Evolutionary conservation across 1,284 basidiomycete species (phyloP).

Genomic region (Ganoderma boninense): DNA sequence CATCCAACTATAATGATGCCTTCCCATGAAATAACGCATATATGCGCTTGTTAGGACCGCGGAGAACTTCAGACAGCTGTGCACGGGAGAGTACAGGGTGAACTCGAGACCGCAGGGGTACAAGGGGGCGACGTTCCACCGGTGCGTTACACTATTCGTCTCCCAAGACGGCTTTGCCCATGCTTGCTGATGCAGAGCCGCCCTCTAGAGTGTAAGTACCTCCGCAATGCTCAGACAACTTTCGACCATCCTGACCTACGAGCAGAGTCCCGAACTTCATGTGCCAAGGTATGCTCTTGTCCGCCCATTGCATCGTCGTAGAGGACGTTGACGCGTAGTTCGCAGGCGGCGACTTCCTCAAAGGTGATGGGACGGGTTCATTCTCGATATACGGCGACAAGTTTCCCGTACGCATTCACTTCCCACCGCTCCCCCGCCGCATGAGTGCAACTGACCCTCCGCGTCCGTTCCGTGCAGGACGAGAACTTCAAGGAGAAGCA

Average conservation of each 20-base stretch:
- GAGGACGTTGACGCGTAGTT: not conserved
- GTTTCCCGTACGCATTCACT: constrained; percentile 70
- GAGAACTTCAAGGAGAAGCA: constrained; percentile 97
- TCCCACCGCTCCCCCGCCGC: not conserved
- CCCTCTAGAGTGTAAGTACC: constrained; percentile 72
- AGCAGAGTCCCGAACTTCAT: constrained; percentile 82
- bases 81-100: constrained; percentile 93
- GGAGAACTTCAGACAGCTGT: constrained; percentile 97
- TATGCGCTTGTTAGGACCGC: constrained; percentile 61
- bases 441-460: not conserved
- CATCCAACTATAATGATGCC: not conserved
- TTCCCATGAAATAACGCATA: not conserved
- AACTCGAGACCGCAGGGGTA: constrained; percentile 90
- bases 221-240: constrained; percentile 16
- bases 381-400: constrained; percentile 96
- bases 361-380: constrained; percentile 92
- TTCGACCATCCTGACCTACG: constrained; percentile 10
- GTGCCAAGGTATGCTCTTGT: constrained; percentile 71
- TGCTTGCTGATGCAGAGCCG: constrained; percentile 29
- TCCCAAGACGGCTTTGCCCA: constrained; percentile 14
- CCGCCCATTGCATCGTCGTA: not conserved
- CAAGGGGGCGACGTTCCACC: constrained; percentile 90
- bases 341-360: constrained; percentile 86
- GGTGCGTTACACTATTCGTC: constrained; percentile 56
- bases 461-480: constrained; percentile 60